Conservation (phyloP, 371 early-diverging fungal genomes). For the Amoeboaphelidium protococcarum region DNA sequence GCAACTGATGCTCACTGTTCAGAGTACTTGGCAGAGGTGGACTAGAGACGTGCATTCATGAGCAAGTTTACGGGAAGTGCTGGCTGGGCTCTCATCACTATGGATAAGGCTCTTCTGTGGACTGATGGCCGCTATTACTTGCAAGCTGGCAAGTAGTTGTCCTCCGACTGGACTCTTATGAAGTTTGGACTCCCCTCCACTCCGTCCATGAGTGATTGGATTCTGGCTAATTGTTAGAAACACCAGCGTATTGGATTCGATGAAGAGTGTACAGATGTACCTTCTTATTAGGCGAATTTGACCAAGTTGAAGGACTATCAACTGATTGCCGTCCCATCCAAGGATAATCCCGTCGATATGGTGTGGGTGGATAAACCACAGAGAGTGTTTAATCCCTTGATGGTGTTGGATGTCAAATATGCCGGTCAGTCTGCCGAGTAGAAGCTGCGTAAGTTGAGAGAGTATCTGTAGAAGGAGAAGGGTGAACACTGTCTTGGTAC, state of each 20-base stretch:
- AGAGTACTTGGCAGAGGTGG: conserved; percentile 84
- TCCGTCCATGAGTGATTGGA: conserved; percentile 68
- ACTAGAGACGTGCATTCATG: conserved; percentile 77
- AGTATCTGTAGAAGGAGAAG: conserved; percentile 7
- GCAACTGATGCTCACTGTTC: too few relatives aligned
- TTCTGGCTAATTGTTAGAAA: conserved; percentile 15
- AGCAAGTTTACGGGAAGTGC: conserved; percentile 95
- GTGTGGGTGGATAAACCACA: conserved; percentile 49
- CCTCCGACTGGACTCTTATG: conserved; percentile 69
- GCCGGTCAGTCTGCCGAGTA: conserved; percentile 33
- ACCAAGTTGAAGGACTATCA: not conserved
- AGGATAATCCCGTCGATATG: conserved; percentile 38
- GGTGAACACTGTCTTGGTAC: too few relatives aligned
- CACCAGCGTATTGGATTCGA: too few relatives aligned
- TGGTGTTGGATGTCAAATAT: conserved; percentile 34
- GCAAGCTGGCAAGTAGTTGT: conserved; percentile 81
- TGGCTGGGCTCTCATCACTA: conserved; percentile 52
- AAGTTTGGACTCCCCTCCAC: conserved; percentile 64
- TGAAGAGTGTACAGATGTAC: too few relatives aligned
- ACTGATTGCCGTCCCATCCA: conserved; percentile 9
- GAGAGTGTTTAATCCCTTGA: conserved; percentile 27
- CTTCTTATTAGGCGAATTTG: not conserved
- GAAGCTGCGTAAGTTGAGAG: conserved; percentile 15
- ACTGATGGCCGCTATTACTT: conserved; percentile 97
- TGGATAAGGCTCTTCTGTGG: conserved; percentile 45